Evolutionary conservation across 2,329 filamentous ascomycete species (phyloP), one percentile per base, ranked within the genome.

Genomic region (Exophiala mesophila): DNA sequence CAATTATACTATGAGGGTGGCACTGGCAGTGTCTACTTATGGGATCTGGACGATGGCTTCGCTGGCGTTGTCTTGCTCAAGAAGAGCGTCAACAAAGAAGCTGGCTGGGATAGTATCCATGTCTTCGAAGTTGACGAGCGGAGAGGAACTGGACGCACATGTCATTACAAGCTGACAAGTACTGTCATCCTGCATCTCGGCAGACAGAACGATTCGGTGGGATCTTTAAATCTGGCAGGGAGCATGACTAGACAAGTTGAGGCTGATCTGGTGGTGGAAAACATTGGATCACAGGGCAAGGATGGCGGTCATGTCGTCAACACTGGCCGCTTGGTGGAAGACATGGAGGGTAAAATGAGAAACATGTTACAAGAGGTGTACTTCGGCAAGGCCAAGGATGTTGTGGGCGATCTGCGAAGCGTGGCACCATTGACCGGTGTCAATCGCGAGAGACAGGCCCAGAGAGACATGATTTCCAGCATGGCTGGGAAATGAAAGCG

Each of bases 341-440:
- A 98, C 66, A 97, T 98, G 92, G 92, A 98, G 71, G 80, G 96
- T 63, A 95, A 96, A 76, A 97, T 98, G 92, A 80, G 92, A 54
- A 98, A 98, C 67, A 67, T 97, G 66, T 72, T 98, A 63, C 73
- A 98, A 73, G 92, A 98, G 69, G 92, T 98, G 36, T 98, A 98
- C 71, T 98, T 98, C 68, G 92, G 92, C 62, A 98, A 98, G 74
- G 90, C 92, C 41, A 96, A 94, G 77, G 92, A 98, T 67, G 88
- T 98, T 3, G 90, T 98, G 3, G 92, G 90, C 41, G 90, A 98
- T 64, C 69, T 98, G 66, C 78, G 92, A 63, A 97, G 89, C 75
- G 69, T 56, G 36, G 49, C 50, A 17, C 40, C 46, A 6, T 37
- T 56, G 43, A 54, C 49, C 2, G 49, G 50, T n/a, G 45, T 54